These are phyloP conservation scores for Komagataella kurtzmanii DNA, from an alignment of 805 yeast genomes.

Conservation along the genomic window DNA sequence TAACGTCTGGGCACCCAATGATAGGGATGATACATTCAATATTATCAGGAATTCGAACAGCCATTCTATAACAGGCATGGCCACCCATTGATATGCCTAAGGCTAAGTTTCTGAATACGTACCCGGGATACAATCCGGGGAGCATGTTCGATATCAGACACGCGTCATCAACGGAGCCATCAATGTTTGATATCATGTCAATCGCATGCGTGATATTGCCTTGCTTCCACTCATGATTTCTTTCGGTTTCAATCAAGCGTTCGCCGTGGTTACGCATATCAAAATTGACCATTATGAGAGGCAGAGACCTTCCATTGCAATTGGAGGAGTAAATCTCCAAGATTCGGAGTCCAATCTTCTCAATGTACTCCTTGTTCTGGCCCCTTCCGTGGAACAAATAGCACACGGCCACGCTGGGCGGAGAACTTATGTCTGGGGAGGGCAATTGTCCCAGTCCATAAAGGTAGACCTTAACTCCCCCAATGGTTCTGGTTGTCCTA, in stretches of 20 bases:
- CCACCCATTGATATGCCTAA: conserved; percentile 46
- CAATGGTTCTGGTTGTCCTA: not conserved
- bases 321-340: not conserved
- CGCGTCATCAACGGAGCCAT: conserved; percentile 32
- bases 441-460: not conserved
- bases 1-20: conserved; percentile 34
- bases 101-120: conserved; percentile 21
- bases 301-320: not conserved
- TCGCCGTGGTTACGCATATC: conserved; percentile 47
- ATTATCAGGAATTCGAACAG: conserved; percentile 20
- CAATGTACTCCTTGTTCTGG: not conserved
- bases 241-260: conserved; percentile 20
- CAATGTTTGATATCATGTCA: conserved; percentile 34
- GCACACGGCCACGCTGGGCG: not conserved
- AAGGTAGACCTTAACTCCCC: not conserved
- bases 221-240: conserved; percentile 29
- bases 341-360: not conserved
- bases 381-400: not conserved
- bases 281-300: conserved; percentile 32
- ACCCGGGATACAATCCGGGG: conserved; percentile 20
- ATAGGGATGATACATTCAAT: conserved; percentile 32
- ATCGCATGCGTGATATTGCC: conserved; percentile 37
- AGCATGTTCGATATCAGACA: conserved; percentile 28
- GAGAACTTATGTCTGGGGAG: not conserved
- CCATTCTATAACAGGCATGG: conserved; percentile 36